These are phyloP conservation scores for Xylaria sp. DNA, from an alignment of 2,329 filamentous ascomycete species.

Conservation along the genomic window DNA sequence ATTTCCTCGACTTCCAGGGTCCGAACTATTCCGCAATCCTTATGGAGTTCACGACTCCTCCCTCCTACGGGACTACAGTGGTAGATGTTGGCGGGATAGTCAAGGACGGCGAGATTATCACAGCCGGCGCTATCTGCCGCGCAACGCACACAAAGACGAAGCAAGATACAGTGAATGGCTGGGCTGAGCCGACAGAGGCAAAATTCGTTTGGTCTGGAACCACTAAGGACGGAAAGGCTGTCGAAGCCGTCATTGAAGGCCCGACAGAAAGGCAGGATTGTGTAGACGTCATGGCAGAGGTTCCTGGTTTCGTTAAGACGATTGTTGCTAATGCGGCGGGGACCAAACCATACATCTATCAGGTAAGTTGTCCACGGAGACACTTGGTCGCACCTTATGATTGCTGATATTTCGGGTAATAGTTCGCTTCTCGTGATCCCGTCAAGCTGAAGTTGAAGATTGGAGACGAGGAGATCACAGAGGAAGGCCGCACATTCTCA, in stretches of 20 bases:
- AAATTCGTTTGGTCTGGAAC: slow-evolving; percentile 83
- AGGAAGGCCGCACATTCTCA: slow-evolving; percentile 82
- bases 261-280: slow-evolving; percentile 76
- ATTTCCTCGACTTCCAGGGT: slow-evolving; percentile 91
- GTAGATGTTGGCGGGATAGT: slow-evolving; percentile 86
- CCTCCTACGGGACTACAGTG: slow-evolving; percentile 86
- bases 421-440: slow-evolving; percentile 76
- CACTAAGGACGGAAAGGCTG: slow-evolving; percentile 77
- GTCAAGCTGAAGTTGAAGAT: slow-evolving; percentile 84
- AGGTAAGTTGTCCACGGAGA: slow-evolving; percentile 63
- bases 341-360: slow-evolving; percentile 97
- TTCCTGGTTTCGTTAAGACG: slow-evolving; percentile 94
- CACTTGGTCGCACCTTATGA: not conserved
- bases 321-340: slow-evolving; percentile 89
- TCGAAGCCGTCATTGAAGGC: slow-evolving; percentile 77
- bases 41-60: slow-evolving; percentile 96
- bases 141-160: slow-evolving; percentile 76
- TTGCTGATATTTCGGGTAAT: slow-evolving; percentile 41
- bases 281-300: slow-evolving; percentile 96
- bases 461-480: slow-evolving; percentile 79
- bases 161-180: slow-evolving; percentile 81
- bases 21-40: slow-evolving; percentile 86
- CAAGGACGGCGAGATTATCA: slow-evolving; percentile 82
- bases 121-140: slow-evolving; percentile 73
- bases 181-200: slow-evolving; percentile 84